These are phyloP conservation scores for Pseudocercospora crystallina DNA, from an alignment of 2,329 filamentous ascomycete species.

Conservation along the genomic window DNA sequence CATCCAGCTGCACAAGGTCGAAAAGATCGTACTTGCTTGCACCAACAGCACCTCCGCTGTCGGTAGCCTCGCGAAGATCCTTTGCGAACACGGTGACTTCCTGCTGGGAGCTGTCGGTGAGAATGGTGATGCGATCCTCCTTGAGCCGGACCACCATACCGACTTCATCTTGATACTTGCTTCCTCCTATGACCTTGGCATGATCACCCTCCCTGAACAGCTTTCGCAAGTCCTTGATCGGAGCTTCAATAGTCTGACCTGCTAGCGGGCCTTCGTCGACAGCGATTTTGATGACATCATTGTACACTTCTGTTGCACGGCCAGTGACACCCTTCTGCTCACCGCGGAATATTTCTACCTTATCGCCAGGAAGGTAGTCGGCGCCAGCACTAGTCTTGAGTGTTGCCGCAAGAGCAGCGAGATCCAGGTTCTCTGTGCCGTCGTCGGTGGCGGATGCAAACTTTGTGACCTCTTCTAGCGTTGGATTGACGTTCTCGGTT, in stretches of 20 bases:
- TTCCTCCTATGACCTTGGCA: constrained; percentile 96
- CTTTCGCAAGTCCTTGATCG: constrained; percentile 88
- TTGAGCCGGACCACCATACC: constrained; percentile 95
- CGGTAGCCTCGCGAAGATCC: constrained; percentile 87
- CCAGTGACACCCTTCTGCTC: constrained; percentile 92
- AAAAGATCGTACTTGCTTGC: constrained; percentile 90
- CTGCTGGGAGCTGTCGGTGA: constrained; percentile 88
- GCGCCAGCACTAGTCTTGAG: constrained; percentile 80
- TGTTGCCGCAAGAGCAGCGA: constrained; percentile 85
- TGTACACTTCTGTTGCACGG: constrained; percentile 79
- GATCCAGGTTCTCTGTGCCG: constrained; percentile 88
- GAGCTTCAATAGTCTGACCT: constrained; percentile 87
- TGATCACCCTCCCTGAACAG: constrained; percentile 92
- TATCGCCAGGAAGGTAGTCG: constrained; percentile 86
- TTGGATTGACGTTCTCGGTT: constrained; percentile 89
- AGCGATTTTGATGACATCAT: constrained; percentile 85
- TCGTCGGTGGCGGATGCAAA: constrained; percentile 88
- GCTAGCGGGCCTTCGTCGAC: constrained; percentile 79
- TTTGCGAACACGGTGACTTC: constrained; percentile 99
- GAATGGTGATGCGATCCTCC: constrained; percentile 86
- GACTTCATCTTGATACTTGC: constrained; percentile 90
- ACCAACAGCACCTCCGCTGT: constrained; percentile 80
- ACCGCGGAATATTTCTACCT: constrained; percentile 94
- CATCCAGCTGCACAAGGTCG: constrained; percentile 90
- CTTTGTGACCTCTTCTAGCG: constrained; percentile 90